A percentile compares a stretch with the other conserved stretches of the same genome.
Conservation (phyloP, 768 basidiomycete genomes). For the Pisolithus marmoratus region DNA sequence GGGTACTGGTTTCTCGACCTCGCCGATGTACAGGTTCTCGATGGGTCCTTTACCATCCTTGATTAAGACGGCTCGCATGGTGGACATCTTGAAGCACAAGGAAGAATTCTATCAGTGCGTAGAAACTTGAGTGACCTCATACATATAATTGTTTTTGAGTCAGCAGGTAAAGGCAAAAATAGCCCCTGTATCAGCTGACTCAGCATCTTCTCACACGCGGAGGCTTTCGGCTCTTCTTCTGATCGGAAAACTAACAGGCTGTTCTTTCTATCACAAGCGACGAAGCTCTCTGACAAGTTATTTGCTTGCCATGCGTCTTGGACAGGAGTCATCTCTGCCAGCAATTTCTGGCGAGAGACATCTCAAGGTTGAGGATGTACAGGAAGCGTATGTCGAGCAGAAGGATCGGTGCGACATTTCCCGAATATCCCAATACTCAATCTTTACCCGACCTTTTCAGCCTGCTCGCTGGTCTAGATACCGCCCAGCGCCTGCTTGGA, state of each 20-base stretch:
- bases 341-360: slow-evolving; percentile 18
- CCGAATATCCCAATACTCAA: background rate
- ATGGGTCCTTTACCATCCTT: slow-evolving; percentile 70
- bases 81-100: background rate
- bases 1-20: slow-evolving; percentile 57
- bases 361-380: slow-evolving; percentile 62
- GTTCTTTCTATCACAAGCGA: background rate
- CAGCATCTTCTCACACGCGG: no score
- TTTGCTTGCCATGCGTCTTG: slow-evolving; percentile 10
- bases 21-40: slow-evolving; percentile 75
- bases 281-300: no score
- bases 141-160: no score
- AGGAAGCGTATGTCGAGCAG: slow-evolving; percentile 69
- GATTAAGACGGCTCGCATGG: slow-evolving; percentile 77
- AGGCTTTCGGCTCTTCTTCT: no score
- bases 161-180: no score
- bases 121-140: no score
- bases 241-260: background rate
- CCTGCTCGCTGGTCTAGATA: slow-evolving; percentile 71
- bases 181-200: no score
- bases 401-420: slow-evolving; percentile 59
- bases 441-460: slow-evolving; percentile 5
- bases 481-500: slow-evolving; percentile 59
- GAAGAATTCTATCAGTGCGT: no score
- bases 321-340: slow-evolving; percentile 10